Evolutionary conservation across 1,284 basidiomycete genomes (phyloP).

Genomic region (Marasmius oreades): DNA sequence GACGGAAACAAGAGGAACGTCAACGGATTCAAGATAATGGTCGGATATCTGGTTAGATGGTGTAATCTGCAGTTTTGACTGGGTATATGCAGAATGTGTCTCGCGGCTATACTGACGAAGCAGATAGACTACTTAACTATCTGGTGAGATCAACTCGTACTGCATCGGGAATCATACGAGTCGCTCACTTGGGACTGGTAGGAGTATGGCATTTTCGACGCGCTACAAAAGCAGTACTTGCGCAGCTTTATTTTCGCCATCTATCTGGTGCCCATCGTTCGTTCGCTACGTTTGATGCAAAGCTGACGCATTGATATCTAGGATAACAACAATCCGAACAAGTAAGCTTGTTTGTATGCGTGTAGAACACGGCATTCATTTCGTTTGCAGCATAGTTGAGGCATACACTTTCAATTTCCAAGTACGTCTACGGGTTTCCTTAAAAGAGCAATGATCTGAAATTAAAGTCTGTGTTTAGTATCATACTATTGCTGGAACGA

Average conservation of each 20-base stretch:
- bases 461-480: constrained; percentile 40
- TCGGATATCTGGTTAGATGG: constrained; percentile 7
- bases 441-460: constrained; percentile 5
- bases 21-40: constrained; percentile 56
- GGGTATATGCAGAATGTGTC: constrained; percentile 56
- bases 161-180: constrained; percentile 5
- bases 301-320: constrained; percentile 24
- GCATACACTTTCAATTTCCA: constrained; percentile 81
- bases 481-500: constrained; percentile 53
- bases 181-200: constrained; percentile 23
- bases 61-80: constrained; percentile 11
- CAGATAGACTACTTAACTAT: constrained; percentile 75
- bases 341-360: constrained; percentile 43
- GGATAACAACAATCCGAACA: constrained; percentile 77
- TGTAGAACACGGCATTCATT: constrained; percentile 3
- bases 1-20: constrained; percentile 33
- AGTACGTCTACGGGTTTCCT: constrained; percentile 31
- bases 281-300: neutral
- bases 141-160: constrained; percentile 43
- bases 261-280: constrained; percentile 55
- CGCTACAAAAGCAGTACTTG: constrained; percentile 72
- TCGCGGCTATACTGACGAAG: constrained; percentile 74
- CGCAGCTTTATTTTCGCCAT: constrained; percentile 79
- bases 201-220: constrained; percentile 81
- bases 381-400: constrained; percentile 62